Conservation (phyloP, 2,329 filamentous ascomycete species). For the Phyllosticta citribraziliensis region DNA sequence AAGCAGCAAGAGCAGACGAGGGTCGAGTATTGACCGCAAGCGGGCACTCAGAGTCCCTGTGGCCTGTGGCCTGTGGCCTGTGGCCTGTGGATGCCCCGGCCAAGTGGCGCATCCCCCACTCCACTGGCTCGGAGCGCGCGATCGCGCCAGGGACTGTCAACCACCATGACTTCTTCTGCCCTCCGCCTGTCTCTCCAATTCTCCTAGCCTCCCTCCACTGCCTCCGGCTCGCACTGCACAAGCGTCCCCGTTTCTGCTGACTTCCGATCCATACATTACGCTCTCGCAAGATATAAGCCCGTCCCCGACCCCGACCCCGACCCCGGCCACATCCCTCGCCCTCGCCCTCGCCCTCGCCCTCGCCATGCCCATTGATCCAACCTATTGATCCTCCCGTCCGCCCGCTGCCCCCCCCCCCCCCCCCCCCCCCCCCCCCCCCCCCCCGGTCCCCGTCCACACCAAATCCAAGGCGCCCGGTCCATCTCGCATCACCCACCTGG, state of each 20-base stretch:
- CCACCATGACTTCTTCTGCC: background rate
- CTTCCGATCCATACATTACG: background rate
- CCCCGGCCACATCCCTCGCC: no score
- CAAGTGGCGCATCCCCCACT: background rate
- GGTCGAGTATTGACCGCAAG: no score
- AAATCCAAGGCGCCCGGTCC: slow-evolving; percentile 8
- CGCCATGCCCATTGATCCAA: no score
- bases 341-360: no score
- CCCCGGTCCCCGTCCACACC: no score
- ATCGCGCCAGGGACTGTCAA: background rate
- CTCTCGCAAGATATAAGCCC: background rate
- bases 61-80: no score
- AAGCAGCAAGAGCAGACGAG: background rate
- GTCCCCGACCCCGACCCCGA: background rate
- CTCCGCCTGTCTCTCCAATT: background rate
- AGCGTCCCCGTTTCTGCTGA: background rate
- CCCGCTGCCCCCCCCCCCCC: background rate
- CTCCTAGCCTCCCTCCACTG: background rate
- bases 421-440: no score
- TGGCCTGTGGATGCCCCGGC: no score
- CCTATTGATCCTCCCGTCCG: background rate
- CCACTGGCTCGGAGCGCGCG: background rate
- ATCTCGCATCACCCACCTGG: slow-evolving; percentile 7
- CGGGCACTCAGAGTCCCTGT: background rate
- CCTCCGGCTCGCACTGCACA: background rate